Evolutionary conservation across 768 basidiomycete genomes (phyloP).

Genomic region (Sarcodon sp.): DNA sequence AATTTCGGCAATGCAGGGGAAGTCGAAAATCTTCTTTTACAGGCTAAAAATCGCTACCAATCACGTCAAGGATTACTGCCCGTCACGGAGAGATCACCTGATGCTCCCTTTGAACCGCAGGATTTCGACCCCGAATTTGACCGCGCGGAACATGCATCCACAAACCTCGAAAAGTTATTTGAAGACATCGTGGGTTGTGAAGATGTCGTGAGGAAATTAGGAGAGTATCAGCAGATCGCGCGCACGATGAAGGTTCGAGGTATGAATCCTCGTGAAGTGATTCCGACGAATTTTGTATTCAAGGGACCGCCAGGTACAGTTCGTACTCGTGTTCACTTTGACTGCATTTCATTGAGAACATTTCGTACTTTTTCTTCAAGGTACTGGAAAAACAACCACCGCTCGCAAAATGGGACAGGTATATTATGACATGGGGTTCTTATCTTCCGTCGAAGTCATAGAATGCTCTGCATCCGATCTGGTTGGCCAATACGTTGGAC

Average conservation of each 20-base stretch:
- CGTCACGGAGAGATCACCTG: conserved; percentile 4
- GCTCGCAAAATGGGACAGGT: conserved; percentile 52
- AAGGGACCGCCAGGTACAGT: conserved; percentile 53
- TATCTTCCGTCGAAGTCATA: conserved; percentile 35
- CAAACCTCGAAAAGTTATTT: conserved; percentile 43
- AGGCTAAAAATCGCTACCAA: conserved; percentile 15
- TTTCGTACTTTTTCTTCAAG: conserved; percentile 14
- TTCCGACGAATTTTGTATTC: conserved; percentile 58
- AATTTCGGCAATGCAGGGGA: conserved; percentile 20
- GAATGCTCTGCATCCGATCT: conserved; percentile 64
- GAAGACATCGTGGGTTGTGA: conserved; percentile 52
- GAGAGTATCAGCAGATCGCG: conserved; percentile 39
- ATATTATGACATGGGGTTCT: conserved; percentile 50
- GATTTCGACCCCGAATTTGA: conserved; percentile 58
- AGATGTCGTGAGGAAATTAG: conserved; percentile 33
- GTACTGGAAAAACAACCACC: conserved; percentile 52
- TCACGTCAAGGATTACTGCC: conserved; percentile 9
- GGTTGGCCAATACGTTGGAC: conserved; percentile 57
- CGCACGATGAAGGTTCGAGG: conserved; percentile 24
- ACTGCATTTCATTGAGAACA: background rate
- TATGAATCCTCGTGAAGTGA: conserved; percentile 31
- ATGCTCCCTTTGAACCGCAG: conserved; percentile 22
- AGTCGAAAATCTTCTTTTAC: conserved; percentile 17
- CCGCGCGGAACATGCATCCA: conserved; percentile 30
- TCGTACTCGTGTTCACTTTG: conserved; percentile 6